A percentile compares a stretch with the other conserved stretches of the same genome.
These are phyloP conservation scores for Penicillium bovifimosum DNA, from an alignment of 495 filamentous ascomycete genomes.

Conservation along the genomic window DNA sequence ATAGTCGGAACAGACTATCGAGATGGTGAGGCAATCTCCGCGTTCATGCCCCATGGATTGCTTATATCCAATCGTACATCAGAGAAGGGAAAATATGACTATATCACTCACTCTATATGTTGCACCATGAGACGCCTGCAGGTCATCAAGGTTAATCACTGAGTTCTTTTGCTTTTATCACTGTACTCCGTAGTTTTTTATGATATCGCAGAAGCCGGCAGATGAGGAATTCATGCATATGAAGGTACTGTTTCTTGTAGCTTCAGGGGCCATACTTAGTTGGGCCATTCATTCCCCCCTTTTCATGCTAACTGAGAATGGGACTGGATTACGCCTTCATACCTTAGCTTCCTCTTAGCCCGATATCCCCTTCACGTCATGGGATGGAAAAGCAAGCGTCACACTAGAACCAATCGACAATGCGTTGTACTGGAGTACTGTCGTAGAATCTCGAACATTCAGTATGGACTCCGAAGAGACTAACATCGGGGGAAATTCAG, in stretches of 20 bases:
- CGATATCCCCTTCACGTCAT: slow-evolving; percentile 8
- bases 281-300: background rate
- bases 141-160: slow-evolving; percentile 7
- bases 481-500: slow-evolving; percentile 4
- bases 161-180: background rate
- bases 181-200: background rate
- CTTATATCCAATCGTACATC: background rate
- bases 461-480: background rate
- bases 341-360: slow-evolving; percentile 1
- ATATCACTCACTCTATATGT: slow-evolving; percentile 9
- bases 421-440: background rate
- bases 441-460: background rate
- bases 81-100: background rate
- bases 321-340: background rate
- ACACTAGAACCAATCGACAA: background rate
- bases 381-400: background rate
- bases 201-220: background rate
- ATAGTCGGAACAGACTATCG: slow-evolving; percentile 24
- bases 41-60: background rate
- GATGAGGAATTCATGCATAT: background rate
- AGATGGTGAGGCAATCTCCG: slow-evolving; percentile 16
- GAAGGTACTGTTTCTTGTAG: background rate
- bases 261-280: slow-evolving; percentile 4
- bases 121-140: slow-evolving; percentile 23
- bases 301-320: slow-evolving; percentile 10